Percentiles rank a stretch among this genome's conserved stretches.
Conservation (phyloP, 768 basidiomycete species). For the Paxillus ammoniavirescens region DNA sequence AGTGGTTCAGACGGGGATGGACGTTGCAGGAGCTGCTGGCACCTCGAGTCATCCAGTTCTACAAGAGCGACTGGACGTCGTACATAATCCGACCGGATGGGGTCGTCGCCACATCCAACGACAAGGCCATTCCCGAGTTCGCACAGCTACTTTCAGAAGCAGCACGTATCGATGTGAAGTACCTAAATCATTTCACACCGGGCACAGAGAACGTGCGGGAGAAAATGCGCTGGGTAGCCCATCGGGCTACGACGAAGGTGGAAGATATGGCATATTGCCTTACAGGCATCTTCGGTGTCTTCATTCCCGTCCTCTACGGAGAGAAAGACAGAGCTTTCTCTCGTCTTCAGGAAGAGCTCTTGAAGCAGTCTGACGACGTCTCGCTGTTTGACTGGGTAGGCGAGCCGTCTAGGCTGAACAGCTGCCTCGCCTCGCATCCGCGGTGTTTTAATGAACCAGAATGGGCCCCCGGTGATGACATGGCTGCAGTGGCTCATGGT, state of each 20-base stretch:
- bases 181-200: background rate
- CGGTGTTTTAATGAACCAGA: background rate
- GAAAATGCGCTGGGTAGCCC: background rate
- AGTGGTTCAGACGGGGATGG: background rate
- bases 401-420: constrained; percentile 1
- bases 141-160: background rate
- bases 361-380: constrained; percentile 1
- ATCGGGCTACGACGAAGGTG: background rate
- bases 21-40: background rate
- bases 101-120: background rate
- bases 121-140: background rate
- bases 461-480: background rate
- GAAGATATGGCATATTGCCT: background rate
- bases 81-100: background rate
- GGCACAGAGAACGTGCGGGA: background rate
- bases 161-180: background rate
- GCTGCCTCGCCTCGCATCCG: constrained; percentile 8
- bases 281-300: background rate
- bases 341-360: constrained; percentile 3
- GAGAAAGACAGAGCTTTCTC: constrained; percentile 4
- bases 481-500: background rate
- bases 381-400: constrained; percentile 10
- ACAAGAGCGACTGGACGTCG: background rate
- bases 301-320: background rate
- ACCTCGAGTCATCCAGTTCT: background rate